A percentile compares a stretch with the other conserved stretches of the same genome.
Conservation (phyloP, 306 rosid species). For the Alnus glutinosa region DNA sequence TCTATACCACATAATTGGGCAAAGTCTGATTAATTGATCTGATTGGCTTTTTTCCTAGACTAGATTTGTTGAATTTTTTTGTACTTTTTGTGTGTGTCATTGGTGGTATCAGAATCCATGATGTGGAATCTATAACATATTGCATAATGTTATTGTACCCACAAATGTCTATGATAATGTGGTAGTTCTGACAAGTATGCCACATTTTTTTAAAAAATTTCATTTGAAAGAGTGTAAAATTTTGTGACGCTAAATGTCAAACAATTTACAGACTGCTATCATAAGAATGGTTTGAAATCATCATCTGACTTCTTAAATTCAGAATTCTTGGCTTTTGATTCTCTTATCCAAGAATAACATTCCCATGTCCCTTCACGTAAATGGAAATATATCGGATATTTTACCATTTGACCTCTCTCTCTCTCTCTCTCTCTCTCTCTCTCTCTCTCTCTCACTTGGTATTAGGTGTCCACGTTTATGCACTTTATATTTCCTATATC, state of each 20-base stretch:
- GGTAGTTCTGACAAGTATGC: background rate
- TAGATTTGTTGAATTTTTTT: background rate
- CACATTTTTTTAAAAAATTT: background rate
- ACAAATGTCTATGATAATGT: background rate
- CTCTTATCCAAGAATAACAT: slow-evolving; percentile 8
- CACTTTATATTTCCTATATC: background rate
- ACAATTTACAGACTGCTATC: slow-evolving; percentile 1
- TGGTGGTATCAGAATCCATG: background rate
- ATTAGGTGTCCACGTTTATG: background rate
- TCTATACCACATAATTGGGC: background rate
- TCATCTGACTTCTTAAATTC: slow-evolving; percentile 10
- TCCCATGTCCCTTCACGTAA: slow-evolving; percentile 21
- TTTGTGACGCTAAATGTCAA: background rate
- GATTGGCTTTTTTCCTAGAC: background rate
- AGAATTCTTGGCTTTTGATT: slow-evolving; percentile 15
- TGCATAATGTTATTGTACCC: background rate
- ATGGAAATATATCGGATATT: background rate
- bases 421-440: too few species aligned
- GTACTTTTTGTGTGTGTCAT: background rate
- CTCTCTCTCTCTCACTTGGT: background rate
- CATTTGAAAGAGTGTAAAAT: background rate
- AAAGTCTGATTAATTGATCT: background rate
- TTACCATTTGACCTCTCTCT: background rate
- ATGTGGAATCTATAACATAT: background rate
- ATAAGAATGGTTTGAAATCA: slow-evolving; percentile 3